Conservation (phyloP, 2,329 filamentous ascomycete genomes). For the Apiospora rasikravindrae region DNA sequence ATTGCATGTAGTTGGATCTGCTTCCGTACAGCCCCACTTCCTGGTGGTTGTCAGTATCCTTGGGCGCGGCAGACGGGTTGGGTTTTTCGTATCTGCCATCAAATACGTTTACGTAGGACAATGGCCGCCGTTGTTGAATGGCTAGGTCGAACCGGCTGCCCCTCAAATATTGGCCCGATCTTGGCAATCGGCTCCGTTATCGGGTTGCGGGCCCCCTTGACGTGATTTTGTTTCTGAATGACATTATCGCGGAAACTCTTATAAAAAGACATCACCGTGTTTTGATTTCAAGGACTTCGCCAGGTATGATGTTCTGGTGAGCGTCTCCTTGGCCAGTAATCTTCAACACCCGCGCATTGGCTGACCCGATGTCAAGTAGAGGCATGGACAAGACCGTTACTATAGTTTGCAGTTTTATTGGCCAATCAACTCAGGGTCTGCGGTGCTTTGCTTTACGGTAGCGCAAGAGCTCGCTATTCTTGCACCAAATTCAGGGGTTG, state of each 20-base stretch:
- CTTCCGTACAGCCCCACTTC: background rate
- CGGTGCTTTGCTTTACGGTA: background rate
- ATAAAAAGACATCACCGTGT: background rate
- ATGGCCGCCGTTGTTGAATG: background rate
- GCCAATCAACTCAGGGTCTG: background rate
- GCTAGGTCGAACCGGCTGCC: background rate
- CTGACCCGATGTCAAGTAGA: background rate
- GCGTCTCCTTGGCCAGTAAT: background rate
- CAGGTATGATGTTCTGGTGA: too few relatives aligned
- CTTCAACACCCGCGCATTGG: background rate
- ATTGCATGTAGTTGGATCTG: background rate
- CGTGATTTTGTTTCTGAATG: background rate
- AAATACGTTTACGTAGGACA: background rate
- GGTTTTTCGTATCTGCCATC: background rate
- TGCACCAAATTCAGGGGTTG: background rate
- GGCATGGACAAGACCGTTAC: background rate
- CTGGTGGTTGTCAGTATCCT: background rate
- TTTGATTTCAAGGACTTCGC: background rate
- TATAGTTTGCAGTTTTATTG: background rate
- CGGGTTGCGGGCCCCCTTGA: background rate
- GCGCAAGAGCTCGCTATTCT: background rate
- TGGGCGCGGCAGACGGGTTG: background rate
- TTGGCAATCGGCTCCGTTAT: slow-evolving; percentile 15
- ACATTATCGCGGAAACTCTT: background rate
- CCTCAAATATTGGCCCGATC: slow-evolving; percentile 13